Percentiles rank a stretch among this genome's conserved stretches.
phyloP scores from a whole-genome alignment of 495 filamentous ascomycete species.

The Hypoxylon perforatum region DNA sequence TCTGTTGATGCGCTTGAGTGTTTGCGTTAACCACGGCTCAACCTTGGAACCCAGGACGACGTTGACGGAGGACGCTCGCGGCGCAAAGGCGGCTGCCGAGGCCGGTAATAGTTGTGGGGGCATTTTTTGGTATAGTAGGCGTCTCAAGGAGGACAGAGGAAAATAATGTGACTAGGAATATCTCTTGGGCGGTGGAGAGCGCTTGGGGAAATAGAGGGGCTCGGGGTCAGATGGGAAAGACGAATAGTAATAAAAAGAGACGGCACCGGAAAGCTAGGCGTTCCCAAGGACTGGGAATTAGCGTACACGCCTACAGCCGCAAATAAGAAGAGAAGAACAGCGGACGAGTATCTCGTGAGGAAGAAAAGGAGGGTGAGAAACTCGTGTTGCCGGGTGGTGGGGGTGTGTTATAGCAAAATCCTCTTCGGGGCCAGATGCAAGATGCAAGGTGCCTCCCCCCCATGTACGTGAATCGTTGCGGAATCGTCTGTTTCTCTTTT shows the following conservation, averaged over 20 bases:
- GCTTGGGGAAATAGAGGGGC: slow-evolving; percentile 57
- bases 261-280: slow-evolving; percentile 63
- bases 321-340: slow-evolving; percentile 63
- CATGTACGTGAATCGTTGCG: slow-evolving; percentile 30
- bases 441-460: slow-evolving; percentile 28
- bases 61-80: slow-evolving; percentile 88
- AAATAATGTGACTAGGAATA: slow-evolving; percentile 47
- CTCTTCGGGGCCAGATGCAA: slow-evolving; percentile 16
- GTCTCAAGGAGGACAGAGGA: slow-evolving; percentile 43
- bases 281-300: slow-evolving; percentile 69
- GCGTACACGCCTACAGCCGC: slow-evolving; percentile 64
- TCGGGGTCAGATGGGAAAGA: slow-evolving; percentile 57
- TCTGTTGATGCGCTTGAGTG: slow-evolving; percentile 95
- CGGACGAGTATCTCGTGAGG: slow-evolving; percentile 58
- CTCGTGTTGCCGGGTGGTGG: slow-evolving; percentile 56
- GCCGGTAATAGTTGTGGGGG: slow-evolving; percentile 91
- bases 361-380: slow-evolving; percentile 61
- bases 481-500: slow-evolving; percentile 16
- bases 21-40: slow-evolving; percentile 96
- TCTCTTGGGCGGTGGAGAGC: slow-evolving; percentile 61
- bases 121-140: slow-evolving; percentile 67
- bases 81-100: slow-evolving; percentile 96
- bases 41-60: slow-evolving; percentile 94
- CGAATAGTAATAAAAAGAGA: slow-evolving; percentile 66
- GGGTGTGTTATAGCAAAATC: slow-evolving; percentile 55